Evolutionary conservation across 257 asterid species (phyloP).

Genomic region (Datura wrightii): DNA sequence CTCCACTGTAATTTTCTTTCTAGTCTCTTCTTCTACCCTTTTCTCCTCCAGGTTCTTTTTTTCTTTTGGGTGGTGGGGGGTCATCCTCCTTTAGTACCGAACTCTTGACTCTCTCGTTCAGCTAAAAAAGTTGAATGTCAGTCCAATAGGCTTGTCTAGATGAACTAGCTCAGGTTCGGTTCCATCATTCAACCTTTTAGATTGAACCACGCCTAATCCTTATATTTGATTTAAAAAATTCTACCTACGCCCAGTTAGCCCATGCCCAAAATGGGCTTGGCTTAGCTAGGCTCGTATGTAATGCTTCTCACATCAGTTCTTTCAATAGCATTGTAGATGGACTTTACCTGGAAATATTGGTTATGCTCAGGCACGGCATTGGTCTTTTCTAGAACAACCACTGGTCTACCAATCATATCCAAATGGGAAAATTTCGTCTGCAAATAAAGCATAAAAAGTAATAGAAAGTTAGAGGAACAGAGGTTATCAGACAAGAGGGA

Average conservation of each 20-base stretch:
- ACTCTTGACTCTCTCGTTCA: neutral
- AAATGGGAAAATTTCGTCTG: slow-evolving; percentile 86
- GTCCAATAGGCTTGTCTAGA: neutral
- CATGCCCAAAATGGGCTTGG: neutral
- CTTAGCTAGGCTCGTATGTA: neutral
- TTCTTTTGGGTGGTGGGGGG: too few species aligned
- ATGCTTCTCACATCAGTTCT: slow-evolving; percentile 15
- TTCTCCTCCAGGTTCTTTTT: neutral
- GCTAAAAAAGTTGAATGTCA: neutral
- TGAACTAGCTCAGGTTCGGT: neutral
- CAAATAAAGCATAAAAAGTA: slow-evolving; percentile 43
- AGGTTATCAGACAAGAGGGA: slow-evolving; percentile 26
- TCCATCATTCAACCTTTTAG: neutral
- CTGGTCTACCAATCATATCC: slow-evolving; percentile 95
- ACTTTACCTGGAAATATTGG: slow-evolving; percentile 82
- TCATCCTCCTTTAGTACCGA: neutral
- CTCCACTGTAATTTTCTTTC: slow-evolving; percentile 22
- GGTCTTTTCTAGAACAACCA: slow-evolving; percentile 75
- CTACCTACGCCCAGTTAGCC: neutral
- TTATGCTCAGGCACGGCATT: slow-evolving; percentile 92
- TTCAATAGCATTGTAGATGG: slow-evolving; percentile 9
- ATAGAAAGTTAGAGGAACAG: slow-evolving; percentile 37
- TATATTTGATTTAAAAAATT: neutral
- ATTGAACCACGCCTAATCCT: slow-evolving; percentile 24
- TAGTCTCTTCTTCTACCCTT: neutral